Percentiles rank a stretch among this genome's conserved stretches.
phyloP scores from a whole-genome alignment of 2,329 filamentous ascomycete genomes.

The Sporothrix schenckii region DNA sequence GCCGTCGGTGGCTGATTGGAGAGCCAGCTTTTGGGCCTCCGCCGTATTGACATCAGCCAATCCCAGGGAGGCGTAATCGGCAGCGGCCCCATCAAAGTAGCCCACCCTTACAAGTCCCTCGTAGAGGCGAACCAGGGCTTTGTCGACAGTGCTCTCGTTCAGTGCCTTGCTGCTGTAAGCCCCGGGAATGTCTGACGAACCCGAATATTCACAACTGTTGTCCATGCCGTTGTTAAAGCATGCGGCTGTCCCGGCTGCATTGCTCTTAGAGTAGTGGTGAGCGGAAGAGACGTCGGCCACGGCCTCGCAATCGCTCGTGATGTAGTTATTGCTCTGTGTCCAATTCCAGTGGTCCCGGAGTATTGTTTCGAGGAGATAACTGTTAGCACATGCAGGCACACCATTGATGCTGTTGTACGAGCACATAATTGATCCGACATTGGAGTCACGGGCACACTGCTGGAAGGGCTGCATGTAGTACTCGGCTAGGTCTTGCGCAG shows the following conservation, averaged over 20 bases:
- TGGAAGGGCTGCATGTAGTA: conserved; percentile 70
- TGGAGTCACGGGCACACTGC: conserved; percentile 61
- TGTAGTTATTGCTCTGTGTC: conserved; percentile 59
- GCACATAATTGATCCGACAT: conserved; percentile 63
- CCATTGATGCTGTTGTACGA: conserved; percentile 68
- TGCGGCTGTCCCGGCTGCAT: conserved; percentile 38
- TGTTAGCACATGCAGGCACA: conserved; percentile 61
- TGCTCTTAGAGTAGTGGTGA: conserved; percentile 36
- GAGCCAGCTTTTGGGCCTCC: conserved; percentile 58
- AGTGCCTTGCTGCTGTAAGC: too few relatives aligned
- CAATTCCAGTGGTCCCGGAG: conserved; percentile 68
- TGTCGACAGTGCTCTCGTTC: too few relatives aligned
- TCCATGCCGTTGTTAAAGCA: conserved; percentile 42
- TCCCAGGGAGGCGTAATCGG: conserved; percentile 55
- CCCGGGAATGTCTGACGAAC: too few relatives aligned
- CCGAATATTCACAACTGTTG: too few relatives aligned
- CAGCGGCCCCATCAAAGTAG: conserved; percentile 57
- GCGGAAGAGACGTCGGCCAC: conserved; percentile 36
- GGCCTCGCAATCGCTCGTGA: conserved; percentile 30
- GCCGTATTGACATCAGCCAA: conserved; percentile 61
- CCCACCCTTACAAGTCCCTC: conserved; percentile 59
- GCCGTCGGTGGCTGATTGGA: conserved; percentile 55
- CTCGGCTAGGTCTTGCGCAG: conserved; percentile 64
- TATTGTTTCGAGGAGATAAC: conserved; percentile 63
- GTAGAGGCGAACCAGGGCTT: conserved; percentile 47